Base-by-base conservation (phyloP, 2,329 filamentous ascomycete species). In the Capronia epimyces region DNA sequence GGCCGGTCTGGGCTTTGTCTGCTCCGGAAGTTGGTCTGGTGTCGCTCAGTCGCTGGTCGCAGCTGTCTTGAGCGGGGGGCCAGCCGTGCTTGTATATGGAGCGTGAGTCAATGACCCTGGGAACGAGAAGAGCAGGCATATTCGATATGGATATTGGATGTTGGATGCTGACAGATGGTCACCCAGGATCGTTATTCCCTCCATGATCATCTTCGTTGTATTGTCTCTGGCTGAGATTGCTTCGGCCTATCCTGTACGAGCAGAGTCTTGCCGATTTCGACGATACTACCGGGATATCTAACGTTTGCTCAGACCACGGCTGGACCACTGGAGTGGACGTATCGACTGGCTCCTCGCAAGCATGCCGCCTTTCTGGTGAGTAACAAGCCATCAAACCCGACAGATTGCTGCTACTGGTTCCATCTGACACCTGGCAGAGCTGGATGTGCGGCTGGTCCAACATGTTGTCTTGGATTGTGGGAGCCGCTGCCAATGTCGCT, bases 1-100 rank as follows among this genome's bases (percentile, higher is more conserved):
- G 27, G 22, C 41, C 25, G 15, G 34, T 39, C 40, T 24, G 29
- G 43, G 42, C n/a, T 42, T 41, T 16, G 20, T 46, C 49, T n/a
- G 31, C 8, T 43, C 37, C 10, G 24, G 24, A 5, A 27, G 36
- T 18, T 39, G 36, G 36, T 39, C 36, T 21, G 36, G 36, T n/a
- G 36, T 39, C 15, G 36, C 36, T 18, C 36, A 39, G 8, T 39
- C 36, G 12, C 36, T 39, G 36, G 36, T 39, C 8, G 36, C 36
- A 10, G 36, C 15, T 9, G 16, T 39, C 36, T 18, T 18, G 10
- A 18, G 15, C 9, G 36, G 36, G 4, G 36, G 36, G 4, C 36
- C 36, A 15, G 12, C 36, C 13, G 36, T 39, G 13, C 36, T 39
- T 18, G 36, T 39, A 4, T 39, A 39, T 39, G 36, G 36, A 16